A percentile compares a stretch with the other conserved stretches of the same genome.
Evolutionary conservation across 352 stramenopile genomes (phyloP).

Genomic region (Phytopythium vexans): DNA sequence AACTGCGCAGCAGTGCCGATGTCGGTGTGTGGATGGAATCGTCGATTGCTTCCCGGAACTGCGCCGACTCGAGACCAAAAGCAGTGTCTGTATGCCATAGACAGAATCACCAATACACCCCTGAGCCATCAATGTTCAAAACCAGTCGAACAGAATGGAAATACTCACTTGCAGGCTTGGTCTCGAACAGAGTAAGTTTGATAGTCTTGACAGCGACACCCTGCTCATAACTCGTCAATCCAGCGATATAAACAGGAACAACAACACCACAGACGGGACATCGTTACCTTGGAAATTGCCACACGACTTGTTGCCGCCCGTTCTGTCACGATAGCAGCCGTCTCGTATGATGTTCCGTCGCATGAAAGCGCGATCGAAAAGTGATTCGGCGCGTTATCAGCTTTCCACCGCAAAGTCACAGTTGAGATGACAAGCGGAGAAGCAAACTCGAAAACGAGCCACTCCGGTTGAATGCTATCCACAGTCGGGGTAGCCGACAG

Average conservation of each 20-base stretch:
- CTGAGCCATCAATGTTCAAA: constrained; percentile 6
- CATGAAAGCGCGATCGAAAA: constrained; percentile 47
- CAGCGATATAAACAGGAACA: not conserved
- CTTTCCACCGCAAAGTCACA: constrained; percentile 46
- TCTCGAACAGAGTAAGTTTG: constrained; percentile 44
- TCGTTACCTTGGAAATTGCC: constrained; percentile 42
- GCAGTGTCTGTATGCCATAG: constrained; percentile 18
- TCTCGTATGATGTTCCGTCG: constrained; percentile 43
- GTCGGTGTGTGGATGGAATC: constrained; percentile 44
- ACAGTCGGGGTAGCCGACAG: constrained; percentile 24
- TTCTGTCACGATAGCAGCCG: constrained; percentile 42
- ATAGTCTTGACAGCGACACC: constrained; percentile 30
- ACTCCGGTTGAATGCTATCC: constrained; percentile 29
- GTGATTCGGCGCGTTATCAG: constrained; percentile 27
- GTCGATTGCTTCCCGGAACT: constrained; percentile 49
- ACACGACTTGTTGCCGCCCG: constrained; percentile 23
- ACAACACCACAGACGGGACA: not conserved
- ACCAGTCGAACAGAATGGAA: not conserved
- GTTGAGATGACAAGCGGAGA: constrained; percentile 36
- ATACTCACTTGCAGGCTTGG: constrained; percentile 17
- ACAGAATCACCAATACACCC: not conserved
- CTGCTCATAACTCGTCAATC: constrained; percentile 8
- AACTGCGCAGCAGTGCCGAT: constrained; percentile 46
- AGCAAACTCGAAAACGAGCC: constrained; percentile 53
- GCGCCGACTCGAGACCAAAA: constrained; percentile 51